phyloP scores from a whole-genome alignment of 305 asterid genomes.

The Ruellia speciosa region DNA sequence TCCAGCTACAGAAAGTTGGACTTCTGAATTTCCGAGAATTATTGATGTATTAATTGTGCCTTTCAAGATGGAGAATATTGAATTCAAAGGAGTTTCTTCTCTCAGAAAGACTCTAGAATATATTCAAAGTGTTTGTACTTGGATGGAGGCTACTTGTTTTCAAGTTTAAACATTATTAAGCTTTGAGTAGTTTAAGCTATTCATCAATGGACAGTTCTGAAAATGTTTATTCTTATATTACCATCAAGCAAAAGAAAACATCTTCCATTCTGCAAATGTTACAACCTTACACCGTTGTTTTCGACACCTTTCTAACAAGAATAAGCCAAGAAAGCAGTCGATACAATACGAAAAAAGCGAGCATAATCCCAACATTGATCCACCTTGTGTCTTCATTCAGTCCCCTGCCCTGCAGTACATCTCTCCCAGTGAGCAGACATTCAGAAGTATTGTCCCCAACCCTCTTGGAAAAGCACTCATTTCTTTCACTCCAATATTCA shows the following conservation, averaged over 20 bases:
- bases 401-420: slow-evolving; percentile 71
- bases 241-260: no score
- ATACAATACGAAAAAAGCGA: slow-evolving; percentile 58
- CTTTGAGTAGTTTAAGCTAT: not conserved
- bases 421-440: slow-evolving; percentile 67
- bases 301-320: slow-evolving; percentile 62
- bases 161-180: not conserved
- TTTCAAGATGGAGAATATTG: not conserved
- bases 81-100: no score
- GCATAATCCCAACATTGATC: slow-evolving; percentile 74
- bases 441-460: slow-evolving; percentile 13
- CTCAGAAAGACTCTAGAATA: not conserved
- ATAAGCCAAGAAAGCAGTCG: slow-evolving; percentile 64
- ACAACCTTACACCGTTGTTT: slow-evolving; percentile 37
- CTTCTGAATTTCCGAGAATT: slow-evolving; percentile 1
- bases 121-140: not conserved
- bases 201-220: not conserved
- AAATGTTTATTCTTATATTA: no score
- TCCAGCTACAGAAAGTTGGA: slow-evolving; percentile 9
- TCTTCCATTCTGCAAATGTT: not conserved
- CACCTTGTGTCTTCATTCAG: slow-evolving; percentile 62
- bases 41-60: not conserved
- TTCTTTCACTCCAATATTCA: slow-evolving; percentile 68
- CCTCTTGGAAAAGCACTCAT: slow-evolving; percentile 46
- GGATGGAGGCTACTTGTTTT: no score